These are phyloP conservation scores for Fraxinus pennsylvanica DNA, from an alignment of 257 asterid genomes.

Conservation along the genomic window DNA sequence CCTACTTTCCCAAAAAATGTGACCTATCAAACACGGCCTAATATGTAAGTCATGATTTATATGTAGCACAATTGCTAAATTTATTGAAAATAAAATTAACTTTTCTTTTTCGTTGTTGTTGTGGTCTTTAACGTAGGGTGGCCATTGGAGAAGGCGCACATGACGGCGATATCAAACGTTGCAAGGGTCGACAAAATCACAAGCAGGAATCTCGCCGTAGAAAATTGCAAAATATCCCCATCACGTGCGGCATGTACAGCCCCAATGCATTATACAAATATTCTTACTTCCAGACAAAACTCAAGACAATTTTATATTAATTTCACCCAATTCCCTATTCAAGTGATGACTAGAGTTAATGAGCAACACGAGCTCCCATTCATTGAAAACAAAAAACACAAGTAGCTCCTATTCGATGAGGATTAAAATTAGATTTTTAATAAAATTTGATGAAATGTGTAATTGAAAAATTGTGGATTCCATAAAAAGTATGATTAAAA, in stretches of 20 bases:
- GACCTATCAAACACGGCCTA: no score
- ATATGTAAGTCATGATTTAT: no score
- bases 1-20: no score
- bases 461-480: no score
- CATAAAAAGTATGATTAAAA: no score
- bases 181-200: not conserved
- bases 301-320: not conserved
- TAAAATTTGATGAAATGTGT: no score
- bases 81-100: no score
- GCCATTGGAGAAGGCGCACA: not conserved
- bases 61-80: no score
- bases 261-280: not conserved
- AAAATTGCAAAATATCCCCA: slow-evolving; percentile 3
- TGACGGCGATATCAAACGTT: not conserved
- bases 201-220: slow-evolving; percentile 5
- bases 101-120: no score
- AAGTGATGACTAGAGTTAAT: not conserved
- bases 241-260: not conserved
- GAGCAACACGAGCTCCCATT: not conserved
- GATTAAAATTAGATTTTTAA: no score
- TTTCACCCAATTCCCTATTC: not conserved
- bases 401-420: no score
- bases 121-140: not conserved
- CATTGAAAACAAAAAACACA: not conserved
- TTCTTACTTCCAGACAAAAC: not conserved